phyloP scores from a whole-genome alignment of 768 basidiomycete species.

The Amyloporia xantha region DNA sequence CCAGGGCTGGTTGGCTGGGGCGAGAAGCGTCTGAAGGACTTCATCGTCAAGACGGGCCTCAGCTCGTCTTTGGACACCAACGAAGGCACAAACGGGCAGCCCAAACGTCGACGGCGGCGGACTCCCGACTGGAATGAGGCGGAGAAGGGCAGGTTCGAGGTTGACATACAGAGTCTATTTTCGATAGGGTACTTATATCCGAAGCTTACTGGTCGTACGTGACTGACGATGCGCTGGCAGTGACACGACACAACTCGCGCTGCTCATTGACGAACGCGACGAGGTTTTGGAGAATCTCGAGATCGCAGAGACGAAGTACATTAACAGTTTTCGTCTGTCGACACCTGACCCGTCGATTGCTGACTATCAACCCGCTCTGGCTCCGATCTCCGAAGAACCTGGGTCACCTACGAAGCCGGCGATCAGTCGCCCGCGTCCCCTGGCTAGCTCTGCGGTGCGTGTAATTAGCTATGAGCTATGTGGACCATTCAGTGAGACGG shows the following conservation, averaged over 20 bases:
- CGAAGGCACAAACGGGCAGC: conserved; percentile 19
- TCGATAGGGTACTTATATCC: conserved; percentile 60
- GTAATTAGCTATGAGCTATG: not conserved
- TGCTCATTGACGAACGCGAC: conserved; percentile 70
- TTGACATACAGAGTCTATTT: conserved; percentile 69
- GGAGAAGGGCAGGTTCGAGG: conserved; percentile 42
- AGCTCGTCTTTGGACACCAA: conserved; percentile 46
- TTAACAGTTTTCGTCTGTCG: conserved; percentile 64
- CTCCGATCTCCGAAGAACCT: conserved; percentile 31
- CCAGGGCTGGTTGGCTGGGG: conserved; percentile 69
- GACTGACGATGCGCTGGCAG: conserved; percentile 31
- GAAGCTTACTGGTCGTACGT: no score
- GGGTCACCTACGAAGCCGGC: conserved; percentile 38
- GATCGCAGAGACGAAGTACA: conserved; percentile 73
- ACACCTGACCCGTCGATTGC: conserved; percentile 69
- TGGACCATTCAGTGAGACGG: not conserved
- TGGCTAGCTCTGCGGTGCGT: conserved; percentile 29
- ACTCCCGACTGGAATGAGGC: conserved; percentile 31
- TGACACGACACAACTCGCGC: conserved; percentile 59
- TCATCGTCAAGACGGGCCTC: conserved; percentile 57
- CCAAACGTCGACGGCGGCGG: conserved; percentile 17
- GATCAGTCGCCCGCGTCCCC: conserved; percentile 64
- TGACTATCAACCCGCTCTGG: conserved; percentile 29
- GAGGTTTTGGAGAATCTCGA: conserved; percentile 74
- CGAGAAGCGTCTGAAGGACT: conserved; percentile 67